Conservation (phyloP, 2,329 filamentous ascomycete genomes). For the Plenodomus lindquistii region DNA sequence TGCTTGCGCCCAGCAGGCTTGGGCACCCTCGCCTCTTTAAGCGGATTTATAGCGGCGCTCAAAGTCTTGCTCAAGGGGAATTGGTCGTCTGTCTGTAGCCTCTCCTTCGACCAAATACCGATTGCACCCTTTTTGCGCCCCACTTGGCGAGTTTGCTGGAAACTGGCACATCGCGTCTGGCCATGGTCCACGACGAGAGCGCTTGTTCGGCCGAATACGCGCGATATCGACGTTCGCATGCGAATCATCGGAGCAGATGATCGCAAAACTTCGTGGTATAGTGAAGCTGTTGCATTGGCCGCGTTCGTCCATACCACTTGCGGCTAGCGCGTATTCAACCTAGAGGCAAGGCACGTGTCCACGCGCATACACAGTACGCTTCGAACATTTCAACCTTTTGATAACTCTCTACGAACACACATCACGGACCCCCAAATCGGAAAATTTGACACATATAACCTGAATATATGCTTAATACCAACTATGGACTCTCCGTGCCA, state of each 20-base stretch:
- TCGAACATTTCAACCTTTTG: no score
- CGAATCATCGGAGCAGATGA: slow-evolving; percentile 15
- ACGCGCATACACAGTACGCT: neutral
- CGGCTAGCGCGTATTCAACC: slow-evolving; percentile 5
- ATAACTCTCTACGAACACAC: no score
- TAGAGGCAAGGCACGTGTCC: slow-evolving; percentile 3
- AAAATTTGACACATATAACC: neutral
- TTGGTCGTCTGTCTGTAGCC: slow-evolving; percentile 14
- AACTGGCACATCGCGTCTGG: slow-evolving; percentile 7
- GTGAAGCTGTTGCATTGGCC: slow-evolving; percentile 1
- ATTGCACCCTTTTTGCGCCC: slow-evolving; percentile 2
- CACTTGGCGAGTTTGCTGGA: neutral
- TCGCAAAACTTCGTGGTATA: neutral
- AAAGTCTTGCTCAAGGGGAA: slow-evolving; percentile 19
- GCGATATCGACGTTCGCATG: slow-evolving; percentile 15
- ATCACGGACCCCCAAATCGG: no score
- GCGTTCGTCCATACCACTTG: slow-evolving; percentile 7
- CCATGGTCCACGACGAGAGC: neutral
- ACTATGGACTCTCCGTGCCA: slow-evolving; percentile 2
- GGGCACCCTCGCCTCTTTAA: slow-evolving; percentile 1
- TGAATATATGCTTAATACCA: neutral
- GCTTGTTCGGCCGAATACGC: slow-evolving; percentile 4
- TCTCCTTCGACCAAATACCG: slow-evolving; percentile 16
- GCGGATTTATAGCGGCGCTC: slow-evolving; percentile 12
- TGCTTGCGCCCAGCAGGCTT: neutral